Evolutionary conservation across 1,139 yeast species (phyloP), one percentile per base, ranked within the genome.

Genomic region (Ashbya aceris): DNA sequence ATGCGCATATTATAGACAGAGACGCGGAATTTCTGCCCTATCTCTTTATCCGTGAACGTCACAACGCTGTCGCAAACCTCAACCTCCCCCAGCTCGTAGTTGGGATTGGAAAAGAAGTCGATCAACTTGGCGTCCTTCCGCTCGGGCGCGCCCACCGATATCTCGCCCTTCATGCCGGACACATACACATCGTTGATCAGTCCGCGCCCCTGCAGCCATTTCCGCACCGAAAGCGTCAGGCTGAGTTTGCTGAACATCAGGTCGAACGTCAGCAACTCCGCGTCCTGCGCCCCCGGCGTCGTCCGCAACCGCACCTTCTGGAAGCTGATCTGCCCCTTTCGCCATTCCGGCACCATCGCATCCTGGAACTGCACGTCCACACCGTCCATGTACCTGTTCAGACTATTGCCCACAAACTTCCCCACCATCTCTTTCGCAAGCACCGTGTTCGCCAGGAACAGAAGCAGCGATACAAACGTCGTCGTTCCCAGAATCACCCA

Each of bases 191-290:
- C 78, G 41, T 79, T 67, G 33, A 82, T 73, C 27, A 83, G 62
- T 0, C 93, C 93, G 38, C 72, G 70, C 0, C 86, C 81, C 45
- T 74, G 74, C 40, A 77, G 69, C 89, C 89, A 82, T 58, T 82
- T 82, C 36, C 70, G 69, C 48, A 82, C 74, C 1, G 83, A 77
- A 17, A 82, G 62, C 0, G 82, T 73, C 33, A 81, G 55, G 48
- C 76, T 77, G 47, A 80, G 64, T 12, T 76, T 70, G 41, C 78
- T 75, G 27, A 80, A 67, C 11, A 62, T 63, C 27, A 79, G 70
- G 8, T 65, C 59, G 33, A 67, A 49, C 33, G 49, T 48, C 20
- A 53, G 40, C n/a, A 31, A 11, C 12, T 38, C 50, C n/a, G 49
- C 55, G 9, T 51, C 49, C 30, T 47, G 52, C 3, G 49, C 52